Percentiles rank a stretch among this genome's conserved stretches.
phyloP scores from a whole-genome alignment of 73 alveolate species.

The Paramecium bursaria region DNA sequence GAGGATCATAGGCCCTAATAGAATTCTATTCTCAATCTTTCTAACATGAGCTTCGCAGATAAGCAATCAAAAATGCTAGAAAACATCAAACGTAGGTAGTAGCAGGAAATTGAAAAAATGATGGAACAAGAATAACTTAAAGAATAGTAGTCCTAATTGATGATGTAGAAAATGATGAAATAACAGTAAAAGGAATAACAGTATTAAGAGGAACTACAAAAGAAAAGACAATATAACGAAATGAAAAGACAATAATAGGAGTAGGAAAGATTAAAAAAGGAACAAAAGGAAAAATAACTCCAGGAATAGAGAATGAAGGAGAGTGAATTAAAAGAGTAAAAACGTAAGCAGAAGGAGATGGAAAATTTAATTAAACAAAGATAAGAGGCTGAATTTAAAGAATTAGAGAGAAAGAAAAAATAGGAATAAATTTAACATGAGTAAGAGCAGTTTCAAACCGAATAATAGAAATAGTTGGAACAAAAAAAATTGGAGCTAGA shows the following conservation, averaged over 20 bases:
- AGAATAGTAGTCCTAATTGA: background rate
- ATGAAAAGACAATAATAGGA: slow-evolving; percentile 40
- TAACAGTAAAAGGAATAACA: slow-evolving; percentile 20
- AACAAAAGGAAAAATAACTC: slow-evolving; percentile 26
- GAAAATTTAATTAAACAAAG: slow-evolving; percentile 12
- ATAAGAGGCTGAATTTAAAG: slow-evolving; percentile 26
- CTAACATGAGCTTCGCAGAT: slow-evolving; percentile 57
- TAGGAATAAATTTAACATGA: slow-evolving; percentile 27
- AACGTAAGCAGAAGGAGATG: slow-evolving; percentile 22
- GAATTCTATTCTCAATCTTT: slow-evolving; percentile 15
- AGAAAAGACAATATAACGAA: slow-evolving; percentile 25
- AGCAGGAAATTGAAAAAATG: slow-evolving; percentile 53
- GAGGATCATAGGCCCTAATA: slow-evolving; percentile 37
- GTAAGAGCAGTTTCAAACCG: slow-evolving; percentile 9
- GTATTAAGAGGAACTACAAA: slow-evolving; percentile 25
- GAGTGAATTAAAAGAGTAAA: slow-evolving; percentile 35
- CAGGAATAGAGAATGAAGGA: slow-evolving; percentile 21
- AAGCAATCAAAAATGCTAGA: slow-evolving; percentile 52
- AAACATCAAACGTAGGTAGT: slow-evolving; percentile 51
- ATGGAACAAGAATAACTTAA: slow-evolving; percentile 49
- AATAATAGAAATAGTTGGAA: slow-evolving; percentile 41
- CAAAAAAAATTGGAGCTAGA: slow-evolving; percentile 12
- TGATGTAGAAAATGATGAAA: slow-evolving; percentile 29
- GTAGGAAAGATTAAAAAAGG: slow-evolving; percentile 18
- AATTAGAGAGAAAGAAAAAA: slow-evolving; percentile 35